Conservation (phyloP, 257 asterid species). For the Solanum rostratum region DNA sequence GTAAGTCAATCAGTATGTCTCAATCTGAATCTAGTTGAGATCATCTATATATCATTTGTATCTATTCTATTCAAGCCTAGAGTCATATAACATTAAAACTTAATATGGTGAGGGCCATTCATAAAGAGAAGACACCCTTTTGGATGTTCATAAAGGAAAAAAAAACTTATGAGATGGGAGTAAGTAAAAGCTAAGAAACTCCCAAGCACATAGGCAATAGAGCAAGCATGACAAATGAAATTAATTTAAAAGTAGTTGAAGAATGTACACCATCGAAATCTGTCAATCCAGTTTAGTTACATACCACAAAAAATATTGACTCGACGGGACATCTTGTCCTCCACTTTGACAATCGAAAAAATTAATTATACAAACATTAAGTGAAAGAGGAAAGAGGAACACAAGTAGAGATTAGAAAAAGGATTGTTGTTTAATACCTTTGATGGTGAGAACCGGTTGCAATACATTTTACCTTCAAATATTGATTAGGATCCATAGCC, state of each 20-base stretch:
- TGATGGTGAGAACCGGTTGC: constrained; percentile 61
- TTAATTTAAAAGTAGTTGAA: background rate
- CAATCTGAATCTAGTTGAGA: no score
- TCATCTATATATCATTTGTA: no score
- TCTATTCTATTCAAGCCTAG: no score
- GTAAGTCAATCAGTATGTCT: background rate
- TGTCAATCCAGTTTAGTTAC: background rate
- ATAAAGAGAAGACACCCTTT: background rate
- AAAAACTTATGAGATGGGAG: background rate
- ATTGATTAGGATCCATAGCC: constrained; percentile 88
- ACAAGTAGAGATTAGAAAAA: background rate
- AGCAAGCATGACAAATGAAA: background rate
- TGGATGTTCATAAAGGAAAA: background rate
- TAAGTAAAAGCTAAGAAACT: background rate
- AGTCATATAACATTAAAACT: no score
- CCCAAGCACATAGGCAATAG: background rate
- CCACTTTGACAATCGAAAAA: background rate
- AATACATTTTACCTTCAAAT: constrained; percentile 77
- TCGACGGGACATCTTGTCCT: background rate
- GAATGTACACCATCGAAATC: background rate
- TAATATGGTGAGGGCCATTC: background rate
- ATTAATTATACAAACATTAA: background rate
- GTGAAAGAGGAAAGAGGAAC: background rate
- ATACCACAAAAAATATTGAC: background rate
- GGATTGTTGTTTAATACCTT: constrained; percentile 29